Evolutionary conservation across 352 stramenopile genomes (phyloP).

Genomic region (Globisporangium sylvaticum): DNA sequence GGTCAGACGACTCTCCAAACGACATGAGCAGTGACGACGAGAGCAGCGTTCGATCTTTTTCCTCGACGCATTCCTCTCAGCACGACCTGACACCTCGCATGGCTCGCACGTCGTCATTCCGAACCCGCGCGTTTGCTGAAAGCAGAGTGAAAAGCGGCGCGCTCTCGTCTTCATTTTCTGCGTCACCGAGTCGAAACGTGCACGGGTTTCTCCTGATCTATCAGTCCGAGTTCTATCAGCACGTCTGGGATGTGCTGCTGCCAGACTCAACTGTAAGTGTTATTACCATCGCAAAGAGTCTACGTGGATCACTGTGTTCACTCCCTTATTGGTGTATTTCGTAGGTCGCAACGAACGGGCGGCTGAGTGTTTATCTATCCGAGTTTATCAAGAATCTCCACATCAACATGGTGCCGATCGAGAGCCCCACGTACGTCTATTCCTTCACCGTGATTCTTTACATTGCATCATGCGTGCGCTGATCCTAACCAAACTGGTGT

Average conservation of each 20-base stretch:
- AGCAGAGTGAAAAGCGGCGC: not conserved
- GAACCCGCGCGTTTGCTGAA: constrained; percentile 6
- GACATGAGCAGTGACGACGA: constrained; percentile 38
- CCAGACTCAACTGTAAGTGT: constrained; percentile 33
- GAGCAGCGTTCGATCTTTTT: constrained; percentile 6
- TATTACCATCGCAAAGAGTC: not conserved
- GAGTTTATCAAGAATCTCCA: constrained; percentile 66
- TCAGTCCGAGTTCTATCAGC: constrained; percentile 53
- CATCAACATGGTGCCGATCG: constrained; percentile 43
- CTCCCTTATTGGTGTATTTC: constrained; percentile 1
- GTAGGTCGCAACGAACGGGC: constrained; percentile 34
- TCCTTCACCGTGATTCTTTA: not conserved
- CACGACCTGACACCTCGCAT: constrained; percentile 10
- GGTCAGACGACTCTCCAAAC: constrained; percentile 30
- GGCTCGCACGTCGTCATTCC: constrained; percentile 14
- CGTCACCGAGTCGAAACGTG: constrained; percentile 26
- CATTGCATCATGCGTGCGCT: not conserved
- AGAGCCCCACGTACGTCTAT: constrained; percentile 52
- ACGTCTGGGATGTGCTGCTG: constrained; percentile 53
- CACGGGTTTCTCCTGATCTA: constrained; percentile 42
- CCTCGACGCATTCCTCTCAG: constrained; percentile 4
- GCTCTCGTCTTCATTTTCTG: not conserved
- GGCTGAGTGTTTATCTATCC: constrained; percentile 52
- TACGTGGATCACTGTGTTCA: not conserved
- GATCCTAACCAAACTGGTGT: not conserved